These are phyloP conservation scores for Trifolium subterraneum DNA, from an alignment of 306 rosid species.

Conservation along the genomic window DNA sequence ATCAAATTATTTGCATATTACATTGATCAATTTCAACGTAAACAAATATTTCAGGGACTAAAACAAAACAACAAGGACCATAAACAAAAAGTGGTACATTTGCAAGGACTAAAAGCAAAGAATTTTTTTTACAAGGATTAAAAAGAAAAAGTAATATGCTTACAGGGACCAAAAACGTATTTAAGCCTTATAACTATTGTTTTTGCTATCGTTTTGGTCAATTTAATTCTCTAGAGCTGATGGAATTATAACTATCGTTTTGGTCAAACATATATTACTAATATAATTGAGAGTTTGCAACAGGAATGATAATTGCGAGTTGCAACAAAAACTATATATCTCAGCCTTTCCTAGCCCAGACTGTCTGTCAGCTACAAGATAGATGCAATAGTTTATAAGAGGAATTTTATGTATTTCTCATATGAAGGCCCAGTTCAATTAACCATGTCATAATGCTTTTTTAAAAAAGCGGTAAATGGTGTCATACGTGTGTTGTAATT, in stretches of 20 bases:
- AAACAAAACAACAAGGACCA: background rate
- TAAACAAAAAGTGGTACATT: background rate
- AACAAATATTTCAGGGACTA: background rate
- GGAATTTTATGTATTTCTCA: conserved; percentile 13
- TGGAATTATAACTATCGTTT: too few species aligned
- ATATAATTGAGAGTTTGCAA: conserved; percentile 9
- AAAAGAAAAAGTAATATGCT: background rate
- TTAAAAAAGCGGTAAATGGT: background rate
- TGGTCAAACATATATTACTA: conserved; percentile 10
- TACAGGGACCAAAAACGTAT: background rate
- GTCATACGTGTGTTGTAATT: conserved; percentile 1
- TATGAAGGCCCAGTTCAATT: background rate
- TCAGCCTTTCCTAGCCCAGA: conserved; percentile 5
- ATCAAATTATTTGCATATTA: background rate
- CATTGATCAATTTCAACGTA: background rate
- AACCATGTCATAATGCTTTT: background rate
- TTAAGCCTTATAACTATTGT: background rate
- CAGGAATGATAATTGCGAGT: conserved; percentile 17
- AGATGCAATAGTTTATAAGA: background rate
- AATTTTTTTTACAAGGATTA: background rate
- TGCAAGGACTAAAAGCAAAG: background rate
- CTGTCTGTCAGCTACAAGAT: conserved; percentile 1
- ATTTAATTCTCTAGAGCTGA: too few species aligned
- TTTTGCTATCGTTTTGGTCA: too few species aligned
- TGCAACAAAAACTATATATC: conserved; percentile 10